These are phyloP conservation scores for Retiboletus flavoniger DNA, from an alignment of 1,284 basidiomycete genomes.

Conservation along the genomic window DNA sequence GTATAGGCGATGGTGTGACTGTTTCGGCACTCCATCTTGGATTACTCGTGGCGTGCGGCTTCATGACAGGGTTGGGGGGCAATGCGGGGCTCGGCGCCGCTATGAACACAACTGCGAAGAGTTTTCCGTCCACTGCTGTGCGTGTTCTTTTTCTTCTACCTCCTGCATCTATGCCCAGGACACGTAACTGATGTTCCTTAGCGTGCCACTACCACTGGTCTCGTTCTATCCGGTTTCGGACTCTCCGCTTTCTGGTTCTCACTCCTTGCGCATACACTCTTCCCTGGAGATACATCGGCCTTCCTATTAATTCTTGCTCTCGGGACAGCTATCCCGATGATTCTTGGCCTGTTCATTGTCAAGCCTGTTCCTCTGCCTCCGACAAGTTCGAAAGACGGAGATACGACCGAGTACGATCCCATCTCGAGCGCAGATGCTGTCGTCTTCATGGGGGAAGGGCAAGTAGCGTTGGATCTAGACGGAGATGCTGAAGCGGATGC, in stretches of 20 bases:
- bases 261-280: conserved; percentile 60
- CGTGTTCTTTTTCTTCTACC: conserved; percentile 21
- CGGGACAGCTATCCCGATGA: conserved; percentile 68
- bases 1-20: conserved; percentile 32
- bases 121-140: conserved; percentile 54
- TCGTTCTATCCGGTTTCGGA: conserved; percentile 82
- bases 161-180: not conserved
- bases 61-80: conserved; percentile 62
- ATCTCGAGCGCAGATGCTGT: conserved; percentile 15
- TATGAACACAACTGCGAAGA: conserved; percentile 67
- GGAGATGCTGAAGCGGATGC: conserved; percentile 2
- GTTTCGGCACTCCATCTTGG: conserved; percentile 35
- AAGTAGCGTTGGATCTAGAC: conserved; percentile 31
- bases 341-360: conserved; percentile 65
- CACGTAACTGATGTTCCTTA: conserved; percentile 22
- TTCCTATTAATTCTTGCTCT: conserved; percentile 69
- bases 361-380: conserved; percentile 53
- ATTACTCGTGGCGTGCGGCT: conserved; percentile 48
- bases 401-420: conserved; percentile 9
- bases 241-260: conserved; percentile 82
- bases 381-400: conserved; percentile 6
- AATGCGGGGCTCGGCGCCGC: conserved; percentile 56
- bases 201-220: conserved; percentile 70
- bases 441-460: conserved; percentile 29
- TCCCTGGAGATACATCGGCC: conserved; percentile 68